Evolutionary conservation across 1,284 basidiomycete species (phyloP).

Genomic region (Hortiboletus rubellus): DNA sequence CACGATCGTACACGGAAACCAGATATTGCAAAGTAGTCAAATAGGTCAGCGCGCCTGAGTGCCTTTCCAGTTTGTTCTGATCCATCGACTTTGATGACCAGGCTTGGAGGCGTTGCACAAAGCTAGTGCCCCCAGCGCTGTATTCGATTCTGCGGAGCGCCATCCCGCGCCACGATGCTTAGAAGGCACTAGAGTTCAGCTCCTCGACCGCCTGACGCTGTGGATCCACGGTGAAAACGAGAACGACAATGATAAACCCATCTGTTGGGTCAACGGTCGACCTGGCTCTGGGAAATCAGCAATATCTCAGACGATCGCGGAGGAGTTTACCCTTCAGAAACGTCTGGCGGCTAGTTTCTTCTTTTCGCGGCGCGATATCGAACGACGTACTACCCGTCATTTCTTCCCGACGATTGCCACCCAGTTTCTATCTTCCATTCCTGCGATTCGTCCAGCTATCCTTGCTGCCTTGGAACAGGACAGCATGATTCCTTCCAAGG

Average conservation of each 20-base stretch:
- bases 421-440: slow-evolving; percentile 12
- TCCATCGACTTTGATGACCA: not conserved
- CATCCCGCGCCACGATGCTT: slow-evolving; percentile 12
- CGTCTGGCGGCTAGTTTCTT: slow-evolving; percentile 22
- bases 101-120: slow-evolving; percentile 10
- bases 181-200: slow-evolving; percentile 14
- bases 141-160: slow-evolving; percentile 12
- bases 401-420: slow-evolving; percentile 16
- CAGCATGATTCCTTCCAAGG: slow-evolving; percentile 20
- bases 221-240: slow-evolving; percentile 7
- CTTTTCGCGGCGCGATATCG: slow-evolving; percentile 19
- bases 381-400: slow-evolving; percentile 10
- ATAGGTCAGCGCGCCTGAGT: not conserved
- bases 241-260: not conserved
- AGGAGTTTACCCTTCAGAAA: slow-evolving; percentile 6
- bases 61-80: not conserved
- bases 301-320: slow-evolving; percentile 16
- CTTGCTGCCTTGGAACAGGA: slow-evolving; percentile 15
- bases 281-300: slow-evolving; percentile 20
- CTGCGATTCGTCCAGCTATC: slow-evolving; percentile 7
- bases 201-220: slow-evolving; percentile 6
- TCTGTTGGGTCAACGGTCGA: slow-evolving; percentile 17
- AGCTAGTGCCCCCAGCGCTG: slow-evolving; percentile 11
- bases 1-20: slow-evolving; percentile 17
- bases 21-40: slow-evolving; percentile 11